Conservation (phyloP, 2,329 filamentous ascomycete genomes). For the Paecilomyces niveus region DNA sequence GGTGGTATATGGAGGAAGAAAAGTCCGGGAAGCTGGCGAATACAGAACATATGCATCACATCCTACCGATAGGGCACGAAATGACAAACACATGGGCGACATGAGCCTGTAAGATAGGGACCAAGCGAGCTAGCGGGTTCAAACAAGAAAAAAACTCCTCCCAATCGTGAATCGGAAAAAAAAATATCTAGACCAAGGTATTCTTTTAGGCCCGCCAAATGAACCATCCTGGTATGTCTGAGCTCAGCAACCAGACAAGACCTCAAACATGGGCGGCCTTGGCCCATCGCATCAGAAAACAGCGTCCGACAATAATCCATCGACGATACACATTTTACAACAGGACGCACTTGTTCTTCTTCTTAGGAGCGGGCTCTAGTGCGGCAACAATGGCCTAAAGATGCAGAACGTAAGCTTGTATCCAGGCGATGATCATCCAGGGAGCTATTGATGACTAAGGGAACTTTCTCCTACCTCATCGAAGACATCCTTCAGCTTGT, state of each 20-base stretch:
- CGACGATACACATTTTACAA: conserved; percentile 43
- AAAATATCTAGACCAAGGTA: background rate
- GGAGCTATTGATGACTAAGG: conserved; percentile 5
- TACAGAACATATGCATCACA: conserved; percentile 1
- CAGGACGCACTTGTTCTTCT: conserved; percentile 66
- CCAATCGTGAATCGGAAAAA: background rate
- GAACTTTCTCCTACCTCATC: conserved; percentile 66
- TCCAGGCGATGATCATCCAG: conserved; percentile 6
- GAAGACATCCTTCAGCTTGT: conserved; percentile 98
- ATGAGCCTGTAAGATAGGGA: background rate
- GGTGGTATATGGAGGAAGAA: background rate
- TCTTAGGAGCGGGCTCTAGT: conserved; percentile 79
- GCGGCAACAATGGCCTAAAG: conserved; percentile 86
- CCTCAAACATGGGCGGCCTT: background rate
- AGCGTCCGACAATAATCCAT: background rate
- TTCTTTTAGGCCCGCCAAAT: background rate
- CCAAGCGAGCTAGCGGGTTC: background rate
- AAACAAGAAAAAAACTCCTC: background rate
- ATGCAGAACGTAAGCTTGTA: conserved; percentile 8
- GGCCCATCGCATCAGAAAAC: background rate
- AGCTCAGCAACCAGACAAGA: background rate
- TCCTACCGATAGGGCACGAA: background rate
- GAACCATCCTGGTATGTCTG: background rate
- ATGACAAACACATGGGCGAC: background rate
- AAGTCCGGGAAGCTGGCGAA: background rate